Conservation (phyloP, 164 flowering plant genomes). For the Aristolochia californica region DNA sequence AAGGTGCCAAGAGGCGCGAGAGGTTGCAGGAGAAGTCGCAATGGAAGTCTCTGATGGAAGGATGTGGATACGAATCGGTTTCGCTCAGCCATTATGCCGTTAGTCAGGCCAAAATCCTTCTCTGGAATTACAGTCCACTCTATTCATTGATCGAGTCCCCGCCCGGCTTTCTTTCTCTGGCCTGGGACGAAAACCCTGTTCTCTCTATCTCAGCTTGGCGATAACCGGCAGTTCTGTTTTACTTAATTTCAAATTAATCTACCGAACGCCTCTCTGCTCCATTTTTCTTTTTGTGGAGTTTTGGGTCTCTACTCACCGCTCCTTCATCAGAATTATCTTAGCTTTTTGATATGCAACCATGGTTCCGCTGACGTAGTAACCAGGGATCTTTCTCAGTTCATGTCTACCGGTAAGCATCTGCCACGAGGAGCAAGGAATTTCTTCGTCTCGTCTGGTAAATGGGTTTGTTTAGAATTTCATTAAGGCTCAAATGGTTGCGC, state of each 20-base stretch:
- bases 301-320: no score
- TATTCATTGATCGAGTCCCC: slow-evolving; percentile 49
- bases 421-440: no score
- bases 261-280: no score
- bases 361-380: no score
- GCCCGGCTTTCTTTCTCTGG: slow-evolving; percentile 71
- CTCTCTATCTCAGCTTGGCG: slow-evolving; percentile 94
- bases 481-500: no score
- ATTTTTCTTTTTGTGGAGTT: no score
- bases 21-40: slow-evolving; percentile 59
- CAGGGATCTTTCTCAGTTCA: no score
- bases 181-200: slow-evolving; percentile 70
- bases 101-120: slow-evolving; percentile 76
- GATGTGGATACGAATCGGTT: slow-evolving; percentile 51
- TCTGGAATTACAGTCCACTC: slow-evolving; percentile 63
- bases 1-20: slow-evolving; percentile 27
- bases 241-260: neutral
- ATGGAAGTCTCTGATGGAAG: slow-evolving; percentile 64
- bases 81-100: slow-evolving; percentile 62
- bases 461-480: no score
- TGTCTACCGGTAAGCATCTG: no score
- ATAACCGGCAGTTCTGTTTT: neutral
- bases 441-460: no score
- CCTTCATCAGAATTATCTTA: no score
- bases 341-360: no score